These are phyloP conservation scores for Boletus huronensis DNA, from an alignment of 768 basidiomycete species.

Conservation along the genomic window DNA sequence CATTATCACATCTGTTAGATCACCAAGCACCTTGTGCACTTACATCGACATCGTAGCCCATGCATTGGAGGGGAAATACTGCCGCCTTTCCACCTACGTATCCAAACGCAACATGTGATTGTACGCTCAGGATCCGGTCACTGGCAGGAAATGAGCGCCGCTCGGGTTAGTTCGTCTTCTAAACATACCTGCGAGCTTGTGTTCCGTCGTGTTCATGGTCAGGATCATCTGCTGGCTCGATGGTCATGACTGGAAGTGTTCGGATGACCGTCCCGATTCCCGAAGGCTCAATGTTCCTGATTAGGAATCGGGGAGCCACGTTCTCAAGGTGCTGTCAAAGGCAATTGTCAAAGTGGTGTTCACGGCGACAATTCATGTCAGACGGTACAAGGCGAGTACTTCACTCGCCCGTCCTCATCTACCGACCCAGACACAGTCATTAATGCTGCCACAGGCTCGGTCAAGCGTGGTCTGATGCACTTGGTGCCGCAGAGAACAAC, in stretches of 20 bases:
- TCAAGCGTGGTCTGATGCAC: conserved; percentile 76
- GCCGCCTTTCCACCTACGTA: conserved; percentile 89
- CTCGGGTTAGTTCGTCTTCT: not conserved
- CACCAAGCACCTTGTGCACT: conserved; percentile 23
- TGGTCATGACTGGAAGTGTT: not conserved
- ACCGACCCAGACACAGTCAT: not conserved
- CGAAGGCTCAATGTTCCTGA: not conserved
- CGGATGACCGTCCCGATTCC: not conserved
- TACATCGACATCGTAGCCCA: conserved; percentile 96
- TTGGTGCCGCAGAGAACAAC: conserved; percentile 69
- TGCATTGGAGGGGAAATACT: conserved; percentile 72
- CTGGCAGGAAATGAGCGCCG: conserved; percentile 11
- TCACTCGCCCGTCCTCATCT: not conserved
- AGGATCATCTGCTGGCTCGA: not conserved
- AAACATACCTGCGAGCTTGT: conserved; percentile 8
- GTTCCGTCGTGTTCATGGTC: not conserved
- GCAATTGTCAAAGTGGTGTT: not conserved
- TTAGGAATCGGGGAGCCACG: conserved; percentile 5
- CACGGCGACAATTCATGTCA: conserved; percentile 35
- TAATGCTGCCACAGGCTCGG: conserved; percentile 53
- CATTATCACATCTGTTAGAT: not conserved
- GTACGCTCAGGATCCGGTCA: conserved; percentile 79
- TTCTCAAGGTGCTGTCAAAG: not conserved
- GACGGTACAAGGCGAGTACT: conserved; percentile 58
- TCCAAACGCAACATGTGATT: conserved; percentile 91